Evolutionary conservation across 1,284 basidiomycete species (phyloP).

Genomic region (Ustilago loliicola): DNA sequence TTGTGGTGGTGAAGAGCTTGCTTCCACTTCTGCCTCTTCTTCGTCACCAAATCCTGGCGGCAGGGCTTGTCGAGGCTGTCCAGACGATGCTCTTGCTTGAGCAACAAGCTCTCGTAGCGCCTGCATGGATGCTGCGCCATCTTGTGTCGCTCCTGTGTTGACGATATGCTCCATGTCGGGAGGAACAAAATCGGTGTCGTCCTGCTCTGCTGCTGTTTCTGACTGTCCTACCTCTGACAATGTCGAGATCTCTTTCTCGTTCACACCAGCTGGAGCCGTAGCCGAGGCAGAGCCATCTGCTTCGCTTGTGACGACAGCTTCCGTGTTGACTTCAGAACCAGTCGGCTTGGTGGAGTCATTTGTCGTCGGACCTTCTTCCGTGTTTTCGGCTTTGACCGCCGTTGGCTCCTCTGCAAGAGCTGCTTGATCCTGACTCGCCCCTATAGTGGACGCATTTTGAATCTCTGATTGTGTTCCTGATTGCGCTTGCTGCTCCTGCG

Average conservation of each 20-base stretch:
- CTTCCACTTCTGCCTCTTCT: conserved; percentile 9
- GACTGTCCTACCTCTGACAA: neutral
- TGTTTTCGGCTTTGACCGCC: neutral
- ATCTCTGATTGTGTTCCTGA: neutral
- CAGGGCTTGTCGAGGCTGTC: conserved; percentile 38
- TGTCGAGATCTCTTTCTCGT: neutral
- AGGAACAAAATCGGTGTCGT: conserved; percentile 37
- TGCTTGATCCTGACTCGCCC: neutral
- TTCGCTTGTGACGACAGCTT: neutral
- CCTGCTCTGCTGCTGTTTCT: conserved; percentile 1
- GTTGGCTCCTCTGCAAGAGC: neutral
- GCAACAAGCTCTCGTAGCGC: conserved; percentile 47
- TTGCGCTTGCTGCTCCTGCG: neutral
- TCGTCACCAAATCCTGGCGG: conserved; percentile 47
- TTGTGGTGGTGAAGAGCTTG: conserved; percentile 4
- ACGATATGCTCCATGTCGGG: conserved; percentile 52
- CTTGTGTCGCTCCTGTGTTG: conserved; percentile 40
- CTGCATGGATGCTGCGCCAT: conserved; percentile 36
- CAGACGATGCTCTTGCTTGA: conserved; percentile 40
- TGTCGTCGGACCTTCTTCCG: neutral
- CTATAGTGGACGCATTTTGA: neutral
- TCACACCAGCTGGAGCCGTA: neutral
- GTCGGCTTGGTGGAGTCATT: neutral
- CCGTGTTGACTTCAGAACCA: neutral
- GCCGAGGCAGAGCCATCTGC: neutral